A percentile compares a stretch with the other conserved stretches of the same genome.
Evolutionary conservation across 2,329 filamentous ascomycete species (phyloP).

Genomic region (Epichloe festucae): DNA sequence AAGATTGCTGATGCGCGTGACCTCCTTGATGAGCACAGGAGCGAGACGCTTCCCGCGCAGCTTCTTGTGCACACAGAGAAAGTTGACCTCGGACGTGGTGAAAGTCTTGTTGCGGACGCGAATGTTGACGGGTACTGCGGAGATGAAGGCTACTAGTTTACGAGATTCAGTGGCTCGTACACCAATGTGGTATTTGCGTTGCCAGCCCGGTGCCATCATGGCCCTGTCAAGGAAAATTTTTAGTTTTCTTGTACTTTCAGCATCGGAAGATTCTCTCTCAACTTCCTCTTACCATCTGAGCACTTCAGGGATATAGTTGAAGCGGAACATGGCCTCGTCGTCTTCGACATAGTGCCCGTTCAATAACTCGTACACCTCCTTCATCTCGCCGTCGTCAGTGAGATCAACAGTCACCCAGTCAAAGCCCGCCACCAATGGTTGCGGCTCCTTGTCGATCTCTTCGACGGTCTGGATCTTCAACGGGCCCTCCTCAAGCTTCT

Average conservation of each 20-base stretch:
- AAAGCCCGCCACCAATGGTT: constrained; percentile 66
- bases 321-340: constrained; percentile 91
- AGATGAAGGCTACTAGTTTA: constrained; percentile 92
- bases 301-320: constrained; percentile 85
- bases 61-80: constrained; percentile 97
- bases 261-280: too few relatives aligned
- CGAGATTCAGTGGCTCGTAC: constrained; percentile 72
- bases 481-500: constrained; percentile 61
- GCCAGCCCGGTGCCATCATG: constrained; percentile 88
- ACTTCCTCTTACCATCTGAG: constrained; percentile 58
- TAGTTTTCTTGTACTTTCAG: too few relatives aligned
- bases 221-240: constrained; percentile 43
- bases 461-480: constrained; percentile 70
- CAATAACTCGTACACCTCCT: constrained; percentile 84
- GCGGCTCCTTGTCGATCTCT: constrained; percentile 64
- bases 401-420: constrained; percentile 92
- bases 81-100: constrained; percentile 87
- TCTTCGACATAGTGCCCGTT: constrained; percentile 96
- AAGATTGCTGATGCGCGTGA: constrained; percentile 83
- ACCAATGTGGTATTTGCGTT: constrained; percentile 86
- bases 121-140: constrained; percentile 75
- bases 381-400: constrained; percentile 60
- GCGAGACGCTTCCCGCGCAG: constrained; percentile 84
- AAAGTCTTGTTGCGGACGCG: constrained; percentile 66
- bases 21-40: constrained; percentile 93